Conservation (phyloP, 306 rosid genomes). For the Gleditsia sinensis region DNA sequence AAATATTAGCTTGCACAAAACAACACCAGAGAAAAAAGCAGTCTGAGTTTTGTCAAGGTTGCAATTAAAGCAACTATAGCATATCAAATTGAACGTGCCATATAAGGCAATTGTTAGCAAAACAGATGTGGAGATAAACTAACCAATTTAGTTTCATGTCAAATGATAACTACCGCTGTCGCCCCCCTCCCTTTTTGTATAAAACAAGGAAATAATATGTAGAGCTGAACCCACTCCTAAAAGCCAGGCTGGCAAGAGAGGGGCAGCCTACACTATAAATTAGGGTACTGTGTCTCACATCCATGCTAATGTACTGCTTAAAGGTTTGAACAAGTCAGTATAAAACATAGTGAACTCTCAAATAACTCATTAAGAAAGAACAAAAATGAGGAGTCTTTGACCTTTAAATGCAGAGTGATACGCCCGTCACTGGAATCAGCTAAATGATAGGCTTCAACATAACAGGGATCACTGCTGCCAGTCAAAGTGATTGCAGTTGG, state of each 20-base stretch:
- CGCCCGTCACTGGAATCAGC: conserved; percentile 93
- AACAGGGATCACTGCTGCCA: conserved; percentile 99
- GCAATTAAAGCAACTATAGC: not conserved
- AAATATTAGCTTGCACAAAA: conserved; percentile 22
- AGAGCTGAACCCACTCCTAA: too few relatives aligned
- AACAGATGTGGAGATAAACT: conserved; percentile 4
- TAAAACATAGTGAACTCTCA: conserved; percentile 10
- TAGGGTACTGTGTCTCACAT: not conserved
- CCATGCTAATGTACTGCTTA: conserved; percentile 11
- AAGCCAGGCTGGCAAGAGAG: not conserved
- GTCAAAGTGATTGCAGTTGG: conserved; percentile 93
- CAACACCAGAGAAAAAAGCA: not conserved
- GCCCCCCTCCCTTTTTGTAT: not conserved
- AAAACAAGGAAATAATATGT: too few relatives aligned
- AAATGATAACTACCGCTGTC: too few relatives aligned
- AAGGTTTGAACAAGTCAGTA: conserved; percentile 1
- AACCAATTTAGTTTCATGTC: conserved; percentile 5
- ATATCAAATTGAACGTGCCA: not conserved
- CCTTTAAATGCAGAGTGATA: conserved; percentile 93
- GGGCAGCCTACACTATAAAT: too few relatives aligned
- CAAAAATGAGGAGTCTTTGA: conserved; percentile 31
- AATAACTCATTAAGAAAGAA: conserved; percentile 15
- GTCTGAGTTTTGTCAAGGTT: not conserved
- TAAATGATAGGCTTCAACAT: conserved; percentile 94
- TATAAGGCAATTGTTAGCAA: not conserved